These are phyloP conservation scores for Nelumbo lutea DNA, from an alignment of 164 flowering plant species.

Conservation along the genomic window DNA sequence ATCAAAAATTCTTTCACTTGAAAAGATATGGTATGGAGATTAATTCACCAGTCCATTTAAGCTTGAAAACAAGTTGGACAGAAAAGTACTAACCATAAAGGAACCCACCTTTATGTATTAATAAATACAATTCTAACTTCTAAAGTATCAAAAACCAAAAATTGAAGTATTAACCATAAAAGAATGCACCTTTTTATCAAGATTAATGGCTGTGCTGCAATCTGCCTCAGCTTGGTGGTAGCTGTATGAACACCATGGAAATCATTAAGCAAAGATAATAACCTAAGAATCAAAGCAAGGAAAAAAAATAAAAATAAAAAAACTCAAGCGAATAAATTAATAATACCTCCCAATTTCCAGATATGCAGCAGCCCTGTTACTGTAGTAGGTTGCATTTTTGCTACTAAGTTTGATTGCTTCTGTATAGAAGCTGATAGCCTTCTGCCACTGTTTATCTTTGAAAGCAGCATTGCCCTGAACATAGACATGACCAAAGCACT, in stretches of 20 bases:
- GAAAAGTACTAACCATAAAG: too few relatives aligned
- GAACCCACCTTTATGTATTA: too few relatives aligned
- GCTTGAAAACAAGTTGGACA: too few relatives aligned
- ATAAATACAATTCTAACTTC: too few relatives aligned
- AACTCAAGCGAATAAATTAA: not conserved
- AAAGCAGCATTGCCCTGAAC: constrained; percentile 86
- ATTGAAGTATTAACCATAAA: too few relatives aligned
- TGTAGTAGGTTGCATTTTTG: constrained; percentile 84
- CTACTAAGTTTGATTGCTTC: constrained; percentile 86
- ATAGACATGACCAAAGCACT: not conserved
- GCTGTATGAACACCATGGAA: constrained; percentile 33
- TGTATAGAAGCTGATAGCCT: constrained; percentile 71
- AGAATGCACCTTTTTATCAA: constrained; percentile 76
- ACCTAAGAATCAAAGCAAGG: not conserved
- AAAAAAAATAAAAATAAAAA: not conserved
- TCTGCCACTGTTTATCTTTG: constrained; percentile 86
- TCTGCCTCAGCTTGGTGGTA: constrained; percentile 87
- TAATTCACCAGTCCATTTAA: too few relatives aligned
- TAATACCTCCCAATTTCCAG: constrained; percentile 76
- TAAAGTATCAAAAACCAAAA: too few relatives aligned
- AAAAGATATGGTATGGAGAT: too few relatives aligned
- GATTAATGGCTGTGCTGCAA: constrained; percentile 70
- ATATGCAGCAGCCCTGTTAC: constrained; percentile 94
- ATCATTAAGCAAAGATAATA: constrained; percentile 2
- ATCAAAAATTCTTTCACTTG: too few relatives aligned